Base-by-base conservation (phyloP, 2,329 filamentous ascomycete species). In the Pseudocercospora musae region DNA sequence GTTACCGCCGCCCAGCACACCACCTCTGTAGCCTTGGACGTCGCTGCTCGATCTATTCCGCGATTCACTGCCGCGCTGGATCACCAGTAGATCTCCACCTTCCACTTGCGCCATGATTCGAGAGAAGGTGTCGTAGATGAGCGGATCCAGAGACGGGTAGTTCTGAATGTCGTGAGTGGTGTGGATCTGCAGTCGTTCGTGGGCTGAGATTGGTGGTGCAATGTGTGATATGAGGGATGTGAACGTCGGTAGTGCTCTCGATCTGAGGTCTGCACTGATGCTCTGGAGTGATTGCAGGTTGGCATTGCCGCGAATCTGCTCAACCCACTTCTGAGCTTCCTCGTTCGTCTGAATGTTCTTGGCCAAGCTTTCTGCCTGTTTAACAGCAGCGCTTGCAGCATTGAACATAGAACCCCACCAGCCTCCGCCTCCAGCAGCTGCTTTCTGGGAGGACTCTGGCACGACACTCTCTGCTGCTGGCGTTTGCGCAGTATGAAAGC, bases 51-150 rank as follows among this genome's bases (percentile, higher is more conserved):
- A 66, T 21, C 73, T 87, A 29, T 86, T 87, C 52, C 88, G 85
- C 54, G 88, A 91, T 78, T 98, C 95, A 64, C 92, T 90, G 20
- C 95, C 95, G 40, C 93, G 90, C 78, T 99, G 95, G 64, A 98
- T 87, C 59, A 99, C 95, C 58, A 98, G 84, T 18, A 99, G 83
- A 72, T 98, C 95, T 59, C 95, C 95, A 67, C 95, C 95, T 78
- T 99, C 95, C 50, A 99, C 95, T 79, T 99, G 95, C n/a, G 92
- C 86, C 95, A 99, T 99, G 72, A 99, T 93, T 58, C 92, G 89
- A 59, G 90, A 90, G 80, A 99, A 99, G 66, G 95, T 92, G 62
- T 85, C 85, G 78, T 98, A 92, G 71, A 98, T 91, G 59, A 97
- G 85, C 18, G 94, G 92, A 75, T 98, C 94, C 70, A 99, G 87